Conservation (phyloP, 2,329 filamentous ascomycete species). For the Rachicladosporium sp. region DNA sequence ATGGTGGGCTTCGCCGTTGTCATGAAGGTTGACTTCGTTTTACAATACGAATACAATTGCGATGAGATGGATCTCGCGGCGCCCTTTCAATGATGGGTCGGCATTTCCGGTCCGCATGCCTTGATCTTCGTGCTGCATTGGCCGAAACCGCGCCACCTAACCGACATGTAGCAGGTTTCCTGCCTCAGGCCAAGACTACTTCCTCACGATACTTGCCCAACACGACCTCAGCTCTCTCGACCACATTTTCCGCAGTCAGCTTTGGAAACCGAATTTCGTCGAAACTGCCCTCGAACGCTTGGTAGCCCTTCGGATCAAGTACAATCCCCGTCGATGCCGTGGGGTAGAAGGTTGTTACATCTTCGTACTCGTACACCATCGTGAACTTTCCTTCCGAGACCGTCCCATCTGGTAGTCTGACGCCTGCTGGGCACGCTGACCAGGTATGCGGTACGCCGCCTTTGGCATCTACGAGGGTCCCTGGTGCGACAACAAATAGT, state of each 20-base stretch:
- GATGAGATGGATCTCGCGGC: too few species aligned
- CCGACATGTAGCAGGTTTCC: too few species aligned
- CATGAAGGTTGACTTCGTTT: too few species aligned
- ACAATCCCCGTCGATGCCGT: conserved; percentile 9
- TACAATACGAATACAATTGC: too few species aligned
- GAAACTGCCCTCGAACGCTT: conserved; percentile 10
- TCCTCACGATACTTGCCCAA: too few species aligned
- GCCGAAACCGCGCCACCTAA: too few species aligned
- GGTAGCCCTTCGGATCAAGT: conserved; percentile 6
- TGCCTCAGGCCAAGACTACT: too few species aligned
- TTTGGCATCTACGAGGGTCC: conserved; percentile 10
- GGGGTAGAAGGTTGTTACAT: conserved; percentile 12
- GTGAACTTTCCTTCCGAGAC: conserved; percentile 12
- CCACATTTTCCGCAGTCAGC: conserved; percentile 3
- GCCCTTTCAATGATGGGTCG: too few species aligned
- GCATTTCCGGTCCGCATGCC: too few species aligned
- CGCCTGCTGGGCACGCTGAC: conserved; percentile 13
- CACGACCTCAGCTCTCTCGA: too few species aligned
- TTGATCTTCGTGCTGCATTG: too few species aligned
- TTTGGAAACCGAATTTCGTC: conserved; percentile 12
- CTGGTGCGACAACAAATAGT: conserved; percentile 11
- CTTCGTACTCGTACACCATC: conserved; percentile 16
- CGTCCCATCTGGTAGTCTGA: conserved; percentile 12
- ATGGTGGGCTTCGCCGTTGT: too few species aligned
- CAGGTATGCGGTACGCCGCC: conserved; percentile 14